Evolutionary conservation across 805 yeast species (phyloP), one percentile per base, ranked within the genome.

Genomic region (Candida anglica): DNA sequence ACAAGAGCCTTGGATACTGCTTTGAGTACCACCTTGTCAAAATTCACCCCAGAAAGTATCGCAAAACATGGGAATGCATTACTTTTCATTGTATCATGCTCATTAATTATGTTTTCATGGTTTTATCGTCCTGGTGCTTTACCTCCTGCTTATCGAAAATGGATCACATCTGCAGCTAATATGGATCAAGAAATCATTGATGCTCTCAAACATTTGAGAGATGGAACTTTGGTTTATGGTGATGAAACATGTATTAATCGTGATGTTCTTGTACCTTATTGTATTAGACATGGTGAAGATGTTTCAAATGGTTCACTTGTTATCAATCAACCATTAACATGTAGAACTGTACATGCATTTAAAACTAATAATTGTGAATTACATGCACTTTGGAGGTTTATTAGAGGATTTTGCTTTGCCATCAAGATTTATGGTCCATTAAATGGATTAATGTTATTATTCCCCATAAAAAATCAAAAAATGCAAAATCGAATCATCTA

Each of bases 381-480:
- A 11, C 73, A 71, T 48, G 75, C 74, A 3, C 46, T 68, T 19
- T 69, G 69, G 66, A 40, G 76, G 27, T 66, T 68, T 37, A 44
- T 32, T 34, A 48, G 71, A 32, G 74, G 75, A 2, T 64, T 71
- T 40, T 38, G 36, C 29, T 60, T 62, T 38, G 69, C 75, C 2
- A 30, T 66, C 39, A 50, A 55, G 31, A 46, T 71, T 10, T 71
- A 71, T 48, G 57, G 66, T 2, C 68, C 72, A 1, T 35, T 71
- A 17, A 71, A 71, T 42, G 29, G 55, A 5, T 46, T 66, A 30
- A 48, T 62, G 42, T 47, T 56, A 14, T 27, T 57, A 17, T 30
- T 49, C 19, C 54, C 63, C 13, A 34, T 40, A 25, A 48, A 48
- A 33, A 38, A 38, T 16, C 16, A 38, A 22, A 30, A 35, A 19